Evolutionary conservation across 106 monocot genomes (phyloP), one percentile per base, ranked within the genome.

Genomic region (Allium cepa): DNA sequence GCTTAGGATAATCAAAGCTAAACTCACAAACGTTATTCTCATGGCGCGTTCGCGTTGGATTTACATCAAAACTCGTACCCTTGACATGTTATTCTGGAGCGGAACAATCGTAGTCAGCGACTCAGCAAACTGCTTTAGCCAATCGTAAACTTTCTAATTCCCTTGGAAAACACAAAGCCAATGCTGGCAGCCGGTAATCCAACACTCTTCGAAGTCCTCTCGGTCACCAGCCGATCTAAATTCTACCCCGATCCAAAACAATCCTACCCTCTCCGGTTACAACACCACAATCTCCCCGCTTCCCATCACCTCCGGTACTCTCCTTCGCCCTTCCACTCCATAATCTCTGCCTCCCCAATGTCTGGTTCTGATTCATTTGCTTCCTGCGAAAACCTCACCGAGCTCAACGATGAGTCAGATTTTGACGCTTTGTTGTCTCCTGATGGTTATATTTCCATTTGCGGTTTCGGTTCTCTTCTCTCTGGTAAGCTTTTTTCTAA

Each of bases 391-490:
- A 58, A 46, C 57, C 62, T 73, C 67, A 73, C 63, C 57, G 88
- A 92, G 74, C 75, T 97, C 11, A 62, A 63, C 72, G 70, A 78
- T 22, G 83, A 73, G 10, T 57, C 66, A 55, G 93, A 93, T 51
- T 93, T 99, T 79, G 77, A 87, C 45, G 14, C 82, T 57, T 49
- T 90, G 26, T 10, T 77, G 10, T 73, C 79, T 2, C 47, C 81
- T 53, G 77, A 92, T 46, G 99, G 90, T 50, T 66, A 62, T 69
- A 49, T 99, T 66, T 90, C 85, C 79, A 61, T 99, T 50, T 84
- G 87, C 63, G 99, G 99, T 78, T 99, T 99, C 74, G 99, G 99
- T 1, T 99, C 99, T 69, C 99, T 99, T 57, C 93, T 99, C 61
- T 99, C 99, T 57, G 87, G 90, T 90, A 57, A 68, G 26, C 62